phyloP scores from a whole-genome alignment of 2,329 filamentous ascomycete species.

The Pestalotiopsis sp. region DNA sequence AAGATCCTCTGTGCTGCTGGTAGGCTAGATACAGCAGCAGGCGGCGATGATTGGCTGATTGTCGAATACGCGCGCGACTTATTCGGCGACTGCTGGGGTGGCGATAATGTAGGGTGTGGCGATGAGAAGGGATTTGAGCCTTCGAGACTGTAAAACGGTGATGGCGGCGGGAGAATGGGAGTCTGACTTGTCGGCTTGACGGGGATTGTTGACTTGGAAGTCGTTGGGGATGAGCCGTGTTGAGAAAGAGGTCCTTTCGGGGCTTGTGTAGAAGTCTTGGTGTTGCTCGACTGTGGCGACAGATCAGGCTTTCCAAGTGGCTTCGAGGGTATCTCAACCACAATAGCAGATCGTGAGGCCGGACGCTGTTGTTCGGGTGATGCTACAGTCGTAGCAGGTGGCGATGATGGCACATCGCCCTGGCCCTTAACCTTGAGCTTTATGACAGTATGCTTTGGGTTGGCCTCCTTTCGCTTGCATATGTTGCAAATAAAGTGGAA shows the following conservation, averaged over 20 bases:
- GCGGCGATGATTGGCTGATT: constrained; percentile 33
- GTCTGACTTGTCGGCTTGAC: constrained; percentile 29
- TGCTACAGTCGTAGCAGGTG: constrained; percentile 24
- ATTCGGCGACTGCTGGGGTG: constrained; percentile 42
- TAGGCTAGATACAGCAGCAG: constrained; percentile 21
- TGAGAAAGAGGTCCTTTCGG: constrained; percentile 21
- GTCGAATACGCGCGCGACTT: constrained; percentile 42
- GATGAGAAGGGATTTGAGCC: constrained; percentile 44
- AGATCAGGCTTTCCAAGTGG: constrained; percentile 16
- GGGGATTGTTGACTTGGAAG: constrained; percentile 25
- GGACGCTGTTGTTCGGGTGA: constrained; percentile 18
- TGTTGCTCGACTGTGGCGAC: constrained; percentile 11
- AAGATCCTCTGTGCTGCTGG: constrained; percentile 22
- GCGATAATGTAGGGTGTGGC: constrained; percentile 43
- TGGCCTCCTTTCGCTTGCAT: constrained; percentile 71
- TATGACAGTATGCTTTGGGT: constrained; percentile 57
- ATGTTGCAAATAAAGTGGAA: constrained; percentile 85
- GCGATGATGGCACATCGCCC: constrained; percentile 25
- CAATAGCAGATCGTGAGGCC: constrained; percentile 16
- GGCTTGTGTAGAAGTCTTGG: neutral
- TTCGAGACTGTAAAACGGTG: constrained; percentile 32
- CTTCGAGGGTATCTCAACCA: constrained; percentile 24
- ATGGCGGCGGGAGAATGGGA: constrained; percentile 26
- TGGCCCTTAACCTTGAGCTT: constrained; percentile 53
- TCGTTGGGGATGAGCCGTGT: constrained; percentile 18